These are phyloP conservation scores for Jackrogersella multiformis DNA, from an alignment of 495 filamentous ascomycete species.

Conservation along the genomic window DNA sequence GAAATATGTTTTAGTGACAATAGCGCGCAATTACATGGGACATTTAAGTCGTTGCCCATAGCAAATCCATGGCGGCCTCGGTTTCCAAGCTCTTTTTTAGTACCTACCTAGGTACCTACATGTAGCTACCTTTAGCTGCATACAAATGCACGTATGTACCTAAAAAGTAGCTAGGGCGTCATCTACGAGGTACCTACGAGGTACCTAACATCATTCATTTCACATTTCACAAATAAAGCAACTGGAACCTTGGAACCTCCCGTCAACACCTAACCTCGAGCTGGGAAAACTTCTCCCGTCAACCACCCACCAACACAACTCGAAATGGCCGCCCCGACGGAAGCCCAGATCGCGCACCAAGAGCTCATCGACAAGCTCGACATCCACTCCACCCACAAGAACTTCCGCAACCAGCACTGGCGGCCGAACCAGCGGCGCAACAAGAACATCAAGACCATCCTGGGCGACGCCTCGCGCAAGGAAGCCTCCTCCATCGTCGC, in stretches of 20 bases:
- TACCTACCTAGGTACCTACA: background rate
- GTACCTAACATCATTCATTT: background rate
- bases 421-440: constrained; percentile 92
- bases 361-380: constrained; percentile 85
- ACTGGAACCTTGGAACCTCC: no score
- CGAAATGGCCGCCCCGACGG: constrained; percentile 43
- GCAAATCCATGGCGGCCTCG: background rate
- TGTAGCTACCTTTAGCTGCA: background rate
- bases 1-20: background rate
- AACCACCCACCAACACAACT: background rate
- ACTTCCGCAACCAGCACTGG: constrained; percentile 89
- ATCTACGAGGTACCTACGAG: background rate
- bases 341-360: constrained; percentile 61
- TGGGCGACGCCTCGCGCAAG: constrained; percentile 87
- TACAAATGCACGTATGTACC: background rate
- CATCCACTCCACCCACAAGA: constrained; percentile 80
- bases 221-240: no score
- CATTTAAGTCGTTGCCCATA: background rate
- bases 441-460: constrained; percentile 96
- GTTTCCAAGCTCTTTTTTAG: background rate
- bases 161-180: background rate
- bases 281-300: background rate
- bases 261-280: background rate
- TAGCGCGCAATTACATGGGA: background rate
- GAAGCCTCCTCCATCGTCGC: constrained; percentile 78